Conservation (phyloP, 768 basidiomycete species). For the Tricholoma sp. region DNA sequence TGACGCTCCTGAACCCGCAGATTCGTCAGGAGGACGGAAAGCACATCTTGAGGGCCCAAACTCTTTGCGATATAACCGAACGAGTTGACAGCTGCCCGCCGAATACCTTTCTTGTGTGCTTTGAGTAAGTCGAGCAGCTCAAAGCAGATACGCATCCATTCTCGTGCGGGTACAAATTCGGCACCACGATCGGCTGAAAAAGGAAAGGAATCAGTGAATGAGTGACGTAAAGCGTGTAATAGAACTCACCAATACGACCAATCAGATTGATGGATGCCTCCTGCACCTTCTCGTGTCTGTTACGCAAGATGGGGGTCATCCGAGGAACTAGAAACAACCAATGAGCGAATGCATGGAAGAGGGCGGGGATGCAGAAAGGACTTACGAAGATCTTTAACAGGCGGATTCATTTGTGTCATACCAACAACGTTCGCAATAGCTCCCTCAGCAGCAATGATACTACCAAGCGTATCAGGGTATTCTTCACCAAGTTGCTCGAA, state of each 20-base stretch:
- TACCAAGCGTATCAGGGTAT: slow-evolving; percentile 98
- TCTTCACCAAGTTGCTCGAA: slow-evolving; percentile 99
- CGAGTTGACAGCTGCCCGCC: slow-evolving; percentile 97
- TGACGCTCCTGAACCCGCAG: slow-evolving; percentile 98
- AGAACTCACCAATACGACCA: slow-evolving; percentile 77
- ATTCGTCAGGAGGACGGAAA: slow-evolving; percentile 93
- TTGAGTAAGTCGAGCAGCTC: slow-evolving; percentile 95
- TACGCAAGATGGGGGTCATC: slow-evolving; percentile 99
- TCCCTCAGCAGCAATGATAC: slow-evolving; percentile 97
- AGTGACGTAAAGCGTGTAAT: neutral
- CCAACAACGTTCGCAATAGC: slow-evolving; percentile 99
- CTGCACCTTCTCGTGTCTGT: slow-evolving; percentile 98
- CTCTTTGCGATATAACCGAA: slow-evolving; percentile 99
- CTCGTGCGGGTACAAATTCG: slow-evolving; percentile 96
- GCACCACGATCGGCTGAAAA: slow-evolving; percentile 89
- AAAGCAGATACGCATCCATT: slow-evolving; percentile 99
- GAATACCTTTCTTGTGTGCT: slow-evolving; percentile 98
- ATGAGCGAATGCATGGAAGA: neutral
- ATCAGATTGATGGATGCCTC: slow-evolving; percentile 99
- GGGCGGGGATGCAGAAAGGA: slow-evolving; percentile 19
- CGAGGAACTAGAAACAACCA: slow-evolving; percentile 75
- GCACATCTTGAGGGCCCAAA: slow-evolving; percentile 97
- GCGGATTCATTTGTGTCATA: slow-evolving; percentile 99
- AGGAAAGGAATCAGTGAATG: slow-evolving; percentile 13
- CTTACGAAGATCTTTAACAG: slow-evolving; percentile 97